Evolutionary conservation across 2,329 filamentous ascomycete genomes (phyloP).

Genomic region (Penicillium digitatum): DNA sequence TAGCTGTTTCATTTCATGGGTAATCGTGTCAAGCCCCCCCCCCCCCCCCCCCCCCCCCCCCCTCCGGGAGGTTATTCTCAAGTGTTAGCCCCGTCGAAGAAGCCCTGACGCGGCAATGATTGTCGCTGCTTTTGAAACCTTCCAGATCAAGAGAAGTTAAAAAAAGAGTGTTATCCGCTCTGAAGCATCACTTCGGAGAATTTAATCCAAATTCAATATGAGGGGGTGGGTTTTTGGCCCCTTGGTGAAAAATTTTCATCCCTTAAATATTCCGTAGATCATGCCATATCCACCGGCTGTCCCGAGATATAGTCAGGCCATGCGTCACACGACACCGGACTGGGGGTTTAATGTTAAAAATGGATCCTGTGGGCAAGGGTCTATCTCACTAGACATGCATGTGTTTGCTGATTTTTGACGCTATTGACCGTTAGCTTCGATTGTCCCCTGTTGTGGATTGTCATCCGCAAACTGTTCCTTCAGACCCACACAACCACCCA

Average conservation of each 20-base stretch:
- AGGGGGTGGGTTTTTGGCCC: not conserved
- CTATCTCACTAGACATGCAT: not conserved
- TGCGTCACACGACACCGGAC: slow-evolving; percentile 12
- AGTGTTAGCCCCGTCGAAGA: not conserved
- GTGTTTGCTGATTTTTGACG: slow-evolving; percentile 3
- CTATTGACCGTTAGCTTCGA: not conserved
- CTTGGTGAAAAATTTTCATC: not conserved
- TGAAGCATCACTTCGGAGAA: not conserved
- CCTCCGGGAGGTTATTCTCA: too few relatives aligned
- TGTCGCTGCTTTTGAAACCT: slow-evolving; percentile 15
- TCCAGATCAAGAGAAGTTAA: slow-evolving; percentile 4
- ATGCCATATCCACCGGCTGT: slow-evolving; percentile 11
- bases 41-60: too few relatives aligned
- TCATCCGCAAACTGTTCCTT: not conserved
- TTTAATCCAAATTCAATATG: not conserved
- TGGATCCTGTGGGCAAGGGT: not conserved
- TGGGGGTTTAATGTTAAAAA: too few relatives aligned
- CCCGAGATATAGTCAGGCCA: slow-evolving; percentile 11
- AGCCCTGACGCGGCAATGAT: slow-evolving; percentile 15
- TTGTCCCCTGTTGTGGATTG: not conserved
- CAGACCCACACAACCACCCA: slow-evolving; percentile 1
- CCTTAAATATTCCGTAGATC: slow-evolving; percentile 9
- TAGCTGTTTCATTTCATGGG: slow-evolving; percentile 1
- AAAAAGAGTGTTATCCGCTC: not conserved
- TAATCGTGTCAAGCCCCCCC: too few relatives aligned